phyloP scores from a whole-genome alignment of 2,329 filamentous ascomycete genomes.

The Hortaea werneckii region DNA sequence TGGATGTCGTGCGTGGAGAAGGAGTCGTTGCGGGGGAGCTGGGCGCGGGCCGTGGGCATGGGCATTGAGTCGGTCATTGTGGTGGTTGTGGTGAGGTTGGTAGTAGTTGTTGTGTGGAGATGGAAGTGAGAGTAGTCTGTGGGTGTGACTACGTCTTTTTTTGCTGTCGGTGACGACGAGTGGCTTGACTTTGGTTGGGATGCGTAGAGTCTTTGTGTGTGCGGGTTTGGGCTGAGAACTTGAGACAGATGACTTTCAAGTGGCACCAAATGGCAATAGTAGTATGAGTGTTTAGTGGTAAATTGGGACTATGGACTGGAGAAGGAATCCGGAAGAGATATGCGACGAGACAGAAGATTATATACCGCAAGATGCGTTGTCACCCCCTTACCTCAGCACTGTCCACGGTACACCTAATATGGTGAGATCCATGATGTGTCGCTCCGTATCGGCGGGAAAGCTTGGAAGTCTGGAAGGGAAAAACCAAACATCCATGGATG shows the following conservation, averaged over 20 bases:
- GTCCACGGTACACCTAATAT: neutral
- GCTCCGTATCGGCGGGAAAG: neutral
- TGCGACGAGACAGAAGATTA: no score
- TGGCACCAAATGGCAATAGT: no score
- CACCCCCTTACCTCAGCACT: conserved; percentile 4
- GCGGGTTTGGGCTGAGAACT: neutral
- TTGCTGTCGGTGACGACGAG: neutral
- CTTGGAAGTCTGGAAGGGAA: neutral
- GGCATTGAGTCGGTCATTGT: conserved; percentile 26
- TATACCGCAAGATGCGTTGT: neutral
- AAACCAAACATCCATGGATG: neutral
- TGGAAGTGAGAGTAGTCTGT: neutral
- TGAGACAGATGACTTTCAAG: no score
- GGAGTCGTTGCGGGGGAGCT: conserved; percentile 26
- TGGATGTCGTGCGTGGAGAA: conserved; percentile 26
- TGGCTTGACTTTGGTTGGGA: neutral
- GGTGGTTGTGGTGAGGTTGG: neutral
- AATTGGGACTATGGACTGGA: no score
- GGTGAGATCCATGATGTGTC: neutral
- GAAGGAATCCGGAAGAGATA: no score
- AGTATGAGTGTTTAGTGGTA: no score
- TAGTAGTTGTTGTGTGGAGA: neutral
- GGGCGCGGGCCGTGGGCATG: conserved; percentile 8
- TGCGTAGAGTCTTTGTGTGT: neutral
- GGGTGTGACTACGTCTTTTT: no score